These are phyloP conservation scores for Leptographium radiaticola DNA, from an alignment of 2,329 filamentous ascomycete genomes.

Conservation along the genomic window DNA sequence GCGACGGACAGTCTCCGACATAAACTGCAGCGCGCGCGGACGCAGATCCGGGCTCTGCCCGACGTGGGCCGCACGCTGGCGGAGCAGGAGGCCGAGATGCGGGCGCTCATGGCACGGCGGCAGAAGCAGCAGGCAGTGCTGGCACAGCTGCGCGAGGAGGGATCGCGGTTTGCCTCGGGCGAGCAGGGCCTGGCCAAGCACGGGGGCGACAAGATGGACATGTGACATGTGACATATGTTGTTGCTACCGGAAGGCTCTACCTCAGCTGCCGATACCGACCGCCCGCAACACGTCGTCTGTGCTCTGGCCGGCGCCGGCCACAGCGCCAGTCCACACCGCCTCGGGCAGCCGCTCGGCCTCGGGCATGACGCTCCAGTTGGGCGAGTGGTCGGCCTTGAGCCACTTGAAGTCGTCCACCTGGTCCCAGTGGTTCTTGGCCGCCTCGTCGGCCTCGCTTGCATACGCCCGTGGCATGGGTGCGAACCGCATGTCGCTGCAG, in stretches of 20 bases:
- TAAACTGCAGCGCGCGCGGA: slow-evolving; percentile 67
- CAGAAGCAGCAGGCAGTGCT: slow-evolving; percentile 47
- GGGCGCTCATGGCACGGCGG: slow-evolving; percentile 50
- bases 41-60: slow-evolving; percentile 50
- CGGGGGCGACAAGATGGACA: neutral
- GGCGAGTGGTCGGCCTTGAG: slow-evolving; percentile 74
- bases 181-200: slow-evolving; percentile 12
- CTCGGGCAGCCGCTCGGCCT: slow-evolving; percentile 43
- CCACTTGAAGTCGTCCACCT: slow-evolving; percentile 98
- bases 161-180: slow-evolving; percentile 24
- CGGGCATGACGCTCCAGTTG: slow-evolving; percentile 65
- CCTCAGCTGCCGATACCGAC: slow-evolving; percentile 24
- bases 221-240: neutral
- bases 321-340: slow-evolving; percentile 58
- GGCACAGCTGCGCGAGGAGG: slow-evolving; percentile 37
- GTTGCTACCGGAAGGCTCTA: too few relatives aligned
- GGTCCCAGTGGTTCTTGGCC: slow-evolving; percentile 62
- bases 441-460: slow-evolving; percentile 17
- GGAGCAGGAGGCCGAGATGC: slow-evolving; percentile 62
- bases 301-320: slow-evolving; percentile 45
- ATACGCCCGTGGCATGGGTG: slow-evolving; percentile 56
- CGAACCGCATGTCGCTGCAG: slow-evolving; percentile 66
- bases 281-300: slow-evolving; percentile 51
- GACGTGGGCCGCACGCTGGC: slow-evolving; percentile 54
- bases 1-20: slow-evolving; percentile 71